A percentile compares a stretch with the other conserved stretches of the same genome.
These are phyloP conservation scores for Arthrinium phaeospermum DNA, from an alignment of 2,329 filamentous ascomycete species.

Conservation along the genomic window DNA sequence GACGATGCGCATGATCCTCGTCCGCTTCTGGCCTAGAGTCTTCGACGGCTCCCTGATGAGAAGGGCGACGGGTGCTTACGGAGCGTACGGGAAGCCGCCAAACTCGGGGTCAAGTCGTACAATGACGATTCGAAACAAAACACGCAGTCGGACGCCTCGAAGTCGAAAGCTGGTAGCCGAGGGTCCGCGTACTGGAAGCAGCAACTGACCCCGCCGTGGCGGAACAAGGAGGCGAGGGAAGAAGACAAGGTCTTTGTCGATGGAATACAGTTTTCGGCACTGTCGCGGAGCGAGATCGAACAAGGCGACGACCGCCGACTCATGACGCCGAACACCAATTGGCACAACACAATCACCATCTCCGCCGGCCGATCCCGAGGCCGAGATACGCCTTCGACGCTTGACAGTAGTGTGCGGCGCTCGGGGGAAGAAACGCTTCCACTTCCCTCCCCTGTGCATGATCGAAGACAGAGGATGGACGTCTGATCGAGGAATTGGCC, in stretches of 20 bases:
- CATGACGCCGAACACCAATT: neutral
- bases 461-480: neutral
- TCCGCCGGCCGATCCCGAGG: neutral
- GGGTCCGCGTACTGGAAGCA: neutral
- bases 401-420: neutral
- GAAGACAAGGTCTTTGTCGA: constrained; percentile 15
- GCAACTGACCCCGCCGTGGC: neutral
- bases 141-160: constrained; percentile 3
- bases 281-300: neutral
- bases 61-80: constrained; percentile 7
- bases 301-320: neutral
- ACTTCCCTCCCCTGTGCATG: neutral
- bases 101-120: neutral
- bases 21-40: constrained; percentile 22
- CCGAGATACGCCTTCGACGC: neutral
- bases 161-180: neutral
- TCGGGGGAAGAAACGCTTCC: neutral
- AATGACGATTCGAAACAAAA: constrained; percentile 4
- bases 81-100: neutral
- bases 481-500: neutral
- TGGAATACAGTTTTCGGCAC: constrained; percentile 3
- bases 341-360: neutral
- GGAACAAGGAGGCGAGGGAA: neutral
- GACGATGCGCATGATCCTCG: constrained; percentile 22
- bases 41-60: constrained; percentile 19